A percentile compares a stretch with the other conserved stretches of the same genome.
phyloP scores from a whole-genome alignment of 768 basidiomycete genomes.

The Sporobolomyces phaffii region DNA sequence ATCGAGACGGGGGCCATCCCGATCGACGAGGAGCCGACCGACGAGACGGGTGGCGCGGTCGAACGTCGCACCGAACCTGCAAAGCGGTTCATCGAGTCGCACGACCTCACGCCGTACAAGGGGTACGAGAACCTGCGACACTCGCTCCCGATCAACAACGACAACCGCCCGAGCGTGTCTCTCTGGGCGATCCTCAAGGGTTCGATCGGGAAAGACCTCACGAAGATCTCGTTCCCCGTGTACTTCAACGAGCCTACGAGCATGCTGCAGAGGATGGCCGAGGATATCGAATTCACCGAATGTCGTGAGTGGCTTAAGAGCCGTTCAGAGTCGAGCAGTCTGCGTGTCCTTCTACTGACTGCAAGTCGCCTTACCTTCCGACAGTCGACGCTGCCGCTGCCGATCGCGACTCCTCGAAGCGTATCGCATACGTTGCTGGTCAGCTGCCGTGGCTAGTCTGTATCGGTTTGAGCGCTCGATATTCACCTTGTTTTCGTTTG shows the following conservation, averaged over 20 bases:
- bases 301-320: conserved; percentile 58
- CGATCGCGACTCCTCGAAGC: conserved; percentile 68
- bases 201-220: conserved; percentile 92
- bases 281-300: conserved; percentile 96
- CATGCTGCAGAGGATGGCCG: conserved; percentile 94
- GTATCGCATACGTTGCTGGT: conserved; percentile 77
- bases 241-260: conserved; percentile 66
- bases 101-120: conserved; percentile 54
- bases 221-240: conserved; percentile 89
- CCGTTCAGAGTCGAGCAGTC: not conserved
- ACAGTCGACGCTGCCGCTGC: conserved; percentile 68
- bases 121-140: conserved; percentile 64
- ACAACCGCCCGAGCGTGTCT: conserved; percentile 71
- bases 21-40: conserved; percentile 65
- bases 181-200: conserved; percentile 92
- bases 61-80: conserved; percentile 13
- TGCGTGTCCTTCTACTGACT: not conserved
- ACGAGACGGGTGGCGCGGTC: conserved; percentile 45
- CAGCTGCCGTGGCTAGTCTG: conserved; percentile 42
- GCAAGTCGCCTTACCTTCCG: not conserved
- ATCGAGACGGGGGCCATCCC: conserved; percentile 76
- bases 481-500: conserved; percentile 63
- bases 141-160: conserved; percentile 59
- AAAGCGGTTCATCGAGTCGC: conserved; percentile 17
- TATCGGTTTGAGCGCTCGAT: no score